Conservation (phyloP, 106 monocot species). For the Narthecium ossifragum region DNA sequence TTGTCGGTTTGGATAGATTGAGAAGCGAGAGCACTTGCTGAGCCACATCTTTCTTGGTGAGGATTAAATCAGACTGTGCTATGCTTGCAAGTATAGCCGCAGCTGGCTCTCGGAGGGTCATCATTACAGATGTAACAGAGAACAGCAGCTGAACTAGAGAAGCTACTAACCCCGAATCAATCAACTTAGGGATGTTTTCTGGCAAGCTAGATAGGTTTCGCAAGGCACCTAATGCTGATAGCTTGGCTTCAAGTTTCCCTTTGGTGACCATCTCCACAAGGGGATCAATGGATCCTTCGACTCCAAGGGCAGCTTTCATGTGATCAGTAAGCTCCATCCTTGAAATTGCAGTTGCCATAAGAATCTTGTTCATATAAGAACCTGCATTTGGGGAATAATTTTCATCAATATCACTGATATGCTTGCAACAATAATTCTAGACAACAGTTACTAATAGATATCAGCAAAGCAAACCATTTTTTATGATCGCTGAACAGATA, state of each 20-base stretch:
- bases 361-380: constrained; percentile 89
- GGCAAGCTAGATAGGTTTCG: constrained; percentile 49
- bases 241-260: constrained; percentile 81
- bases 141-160: constrained; percentile 73
- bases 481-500: too few relatives aligned
- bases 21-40: constrained; percentile 71
- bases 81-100: constrained; percentile 60
- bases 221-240: constrained; percentile 54
- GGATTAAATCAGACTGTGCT: constrained; percentile 52
- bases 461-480: too few relatives aligned
- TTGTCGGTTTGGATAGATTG: constrained; percentile 47
- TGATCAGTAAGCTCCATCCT: constrained; percentile 68
- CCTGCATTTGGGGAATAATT: too few relatives aligned
- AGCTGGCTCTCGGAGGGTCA: constrained; percentile 77
- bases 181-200: constrained; percentile 40
- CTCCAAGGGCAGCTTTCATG: constrained; percentile 59
- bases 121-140: constrained; percentile 79
- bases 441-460: too few relatives aligned
- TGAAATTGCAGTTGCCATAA: constrained; percentile 82
- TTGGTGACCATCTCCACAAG: constrained; percentile 66
- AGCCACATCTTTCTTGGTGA: constrained; percentile 46
- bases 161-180: constrained; percentile 44
- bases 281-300: constrained; percentile 51
- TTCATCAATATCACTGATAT: too few relatives aligned
- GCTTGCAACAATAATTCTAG: too few relatives aligned